These are phyloP conservation scores for Hawksworthiomyces lignivorus DNA, from an alignment of 2,329 filamentous ascomycete genomes.

Conservation along the genomic window DNA sequence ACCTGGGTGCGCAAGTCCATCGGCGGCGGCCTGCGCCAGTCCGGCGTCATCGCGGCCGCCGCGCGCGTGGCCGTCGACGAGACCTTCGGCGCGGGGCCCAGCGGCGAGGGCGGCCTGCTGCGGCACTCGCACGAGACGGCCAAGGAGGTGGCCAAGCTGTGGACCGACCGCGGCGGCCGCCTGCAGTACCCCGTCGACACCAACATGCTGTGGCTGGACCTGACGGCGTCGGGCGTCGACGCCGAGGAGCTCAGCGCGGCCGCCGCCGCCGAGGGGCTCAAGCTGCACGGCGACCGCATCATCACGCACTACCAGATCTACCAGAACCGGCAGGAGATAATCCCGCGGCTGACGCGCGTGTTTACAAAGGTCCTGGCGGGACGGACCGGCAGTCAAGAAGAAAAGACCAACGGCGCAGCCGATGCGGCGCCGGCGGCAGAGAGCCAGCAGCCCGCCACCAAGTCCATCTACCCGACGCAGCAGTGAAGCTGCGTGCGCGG, in stretches of 20 bases:
- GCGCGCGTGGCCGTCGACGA: constrained; percentile 72
- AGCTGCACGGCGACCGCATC: constrained; percentile 31
- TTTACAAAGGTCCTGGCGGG: constrained; percentile 35
- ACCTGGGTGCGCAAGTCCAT: constrained; percentile 75
- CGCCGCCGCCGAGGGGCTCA: constrained; percentile 34
- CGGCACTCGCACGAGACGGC: constrained; percentile 54
- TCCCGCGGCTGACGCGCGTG: constrained; percentile 47
- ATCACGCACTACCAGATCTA: constrained; percentile 56
- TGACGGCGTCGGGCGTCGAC: constrained; percentile 49
- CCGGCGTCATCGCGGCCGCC: constrained; percentile 67
- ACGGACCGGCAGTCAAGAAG: no score
- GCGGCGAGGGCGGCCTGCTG: constrained; percentile 55
- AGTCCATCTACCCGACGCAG: constrained; percentile 3
- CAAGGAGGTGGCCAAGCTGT: constrained; percentile 51
- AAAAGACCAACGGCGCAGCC: background rate
- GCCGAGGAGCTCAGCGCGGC: constrained; percentile 30
- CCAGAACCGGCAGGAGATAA: constrained; percentile 49
- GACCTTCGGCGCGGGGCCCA: constrained; percentile 57
- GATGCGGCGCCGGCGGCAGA: background rate
- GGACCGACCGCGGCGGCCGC: constrained; percentile 62
- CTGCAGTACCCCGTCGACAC: constrained; percentile 66
- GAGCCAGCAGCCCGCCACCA: background rate
- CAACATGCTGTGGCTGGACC: constrained; percentile 87
- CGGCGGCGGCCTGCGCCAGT: constrained; percentile 70
- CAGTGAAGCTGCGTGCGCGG: background rate